Percentiles rank a stretch among this genome's conserved stretches.
Conservation (phyloP, 495 filamentous ascomycete species). For the Lepidopterella palustris region DNA sequence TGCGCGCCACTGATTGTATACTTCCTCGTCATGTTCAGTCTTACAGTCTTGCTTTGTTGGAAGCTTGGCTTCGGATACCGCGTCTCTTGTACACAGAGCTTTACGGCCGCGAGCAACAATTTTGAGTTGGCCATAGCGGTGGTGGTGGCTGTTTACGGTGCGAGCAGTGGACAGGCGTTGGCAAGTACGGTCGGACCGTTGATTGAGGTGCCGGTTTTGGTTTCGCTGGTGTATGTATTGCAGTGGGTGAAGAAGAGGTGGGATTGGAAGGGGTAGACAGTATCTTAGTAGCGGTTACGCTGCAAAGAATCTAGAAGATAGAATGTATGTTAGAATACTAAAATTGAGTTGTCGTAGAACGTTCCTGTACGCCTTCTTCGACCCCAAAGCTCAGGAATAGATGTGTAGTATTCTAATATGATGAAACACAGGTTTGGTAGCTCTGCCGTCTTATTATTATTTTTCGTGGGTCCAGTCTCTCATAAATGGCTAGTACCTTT, state of each 20-base stretch:
- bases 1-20: conserved; percentile 38
- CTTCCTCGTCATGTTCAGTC: conserved; percentile 35
- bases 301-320: too few relatives aligned
- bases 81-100: conserved; percentile 72
- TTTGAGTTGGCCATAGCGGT: conserved; percentile 94
- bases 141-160: conserved; percentile 76
- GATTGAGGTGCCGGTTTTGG: conserved; percentile 82
- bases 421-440: too few relatives aligned
- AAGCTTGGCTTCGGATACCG: conserved; percentile 65
- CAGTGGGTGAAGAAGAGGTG: conserved; percentile 50
- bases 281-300: too few relatives aligned
- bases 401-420: too few relatives aligned
- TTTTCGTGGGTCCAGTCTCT: too few relatives aligned
- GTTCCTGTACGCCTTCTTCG: too few relatives aligned
- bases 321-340: too few relatives aligned
- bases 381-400: too few relatives aligned
- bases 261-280: conserved; percentile 44
- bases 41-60: conserved; percentile 31
- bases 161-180: conserved; percentile 73
- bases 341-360: too few relatives aligned
- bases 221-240: conserved; percentile 74
- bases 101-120: conserved; percentile 93
- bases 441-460: too few relatives aligned
- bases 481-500: too few relatives aligned
- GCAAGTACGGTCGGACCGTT: conserved; percentile 87